Evolutionary conservation across 352 stramenopile species (phyloP).

Genomic region (Sclerospora graminicola): DNA sequence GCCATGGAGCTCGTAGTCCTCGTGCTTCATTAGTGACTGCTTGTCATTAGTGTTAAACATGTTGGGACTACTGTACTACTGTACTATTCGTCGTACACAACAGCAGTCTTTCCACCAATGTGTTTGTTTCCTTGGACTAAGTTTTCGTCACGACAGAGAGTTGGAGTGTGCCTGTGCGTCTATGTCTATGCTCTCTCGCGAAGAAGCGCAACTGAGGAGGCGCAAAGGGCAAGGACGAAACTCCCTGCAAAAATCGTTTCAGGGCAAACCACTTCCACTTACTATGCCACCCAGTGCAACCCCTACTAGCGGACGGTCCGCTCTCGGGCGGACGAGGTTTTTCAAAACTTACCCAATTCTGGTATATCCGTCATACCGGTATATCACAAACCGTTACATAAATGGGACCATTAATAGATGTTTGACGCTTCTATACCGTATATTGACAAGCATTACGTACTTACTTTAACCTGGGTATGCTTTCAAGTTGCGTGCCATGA

Average conservation of each 20-base stretch:
- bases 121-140: neutral
- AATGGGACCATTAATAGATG: too few species aligned
- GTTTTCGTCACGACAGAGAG: too few species aligned
- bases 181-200: slow-evolving; percentile 13
- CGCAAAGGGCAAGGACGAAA: slow-evolving; percentile 5
- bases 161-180: neutral
- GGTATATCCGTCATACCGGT: neutral
- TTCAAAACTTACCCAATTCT: slow-evolving; percentile 14
- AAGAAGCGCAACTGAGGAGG: slow-evolving; percentile 26
- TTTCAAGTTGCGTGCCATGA: too few species aligned
- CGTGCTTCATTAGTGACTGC: slow-evolving; percentile 26
- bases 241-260: slow-evolving; percentile 14
- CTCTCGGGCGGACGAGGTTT: slow-evolving; percentile 14
- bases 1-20: slow-evolving; percentile 49
- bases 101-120: neutral
- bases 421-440: neutral
- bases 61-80: too few species aligned
- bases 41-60: slow-evolving; percentile 39
- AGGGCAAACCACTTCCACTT: slow-evolving; percentile 7
- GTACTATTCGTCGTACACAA: neutral
- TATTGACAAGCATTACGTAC: too few species aligned
- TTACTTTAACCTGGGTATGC: too few species aligned
- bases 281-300: slow-evolving; percentile 1
- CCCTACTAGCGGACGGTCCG: slow-evolving; percentile 4
- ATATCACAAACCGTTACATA: too few species aligned